Base-by-base conservation (phyloP, 768 basidiomycete genomes). In the Hypholoma fasciculare region DNA sequence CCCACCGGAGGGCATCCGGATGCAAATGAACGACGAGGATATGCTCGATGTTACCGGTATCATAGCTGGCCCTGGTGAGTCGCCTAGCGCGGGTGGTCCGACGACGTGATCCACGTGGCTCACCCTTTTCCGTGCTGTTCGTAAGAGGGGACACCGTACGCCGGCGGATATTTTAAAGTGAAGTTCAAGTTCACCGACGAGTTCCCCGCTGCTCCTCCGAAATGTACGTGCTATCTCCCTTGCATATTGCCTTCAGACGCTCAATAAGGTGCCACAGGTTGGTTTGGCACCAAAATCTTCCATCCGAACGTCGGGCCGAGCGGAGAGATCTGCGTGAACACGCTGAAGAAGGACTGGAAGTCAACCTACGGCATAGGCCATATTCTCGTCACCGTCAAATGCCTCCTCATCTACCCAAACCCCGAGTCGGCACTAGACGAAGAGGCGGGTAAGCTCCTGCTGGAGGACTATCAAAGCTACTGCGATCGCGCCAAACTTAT, bases 301-400 rank as follows among this genome's bases (percentile, higher is more conserved):
- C 96, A 98, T 67, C 96, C 96, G 0, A 98, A 98, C 66, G 94
- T 98, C 40, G 96, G 94, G 0, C 80, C 83, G 36, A 72, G 83
- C 0, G 95, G 95, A 14, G 95, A 97, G 73, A 98, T 98, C 64
- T 98, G 95, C 71, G 95, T 98, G 13, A 96, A 96, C 76, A 98
- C 95, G 7, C 77, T 98, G 23, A 98, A 97, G 82, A 96, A 97
- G 72, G 94, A 96, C 67, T 98, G 96, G 96, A 90, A 94, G 70
- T 82, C 91, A 20, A 83, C 87, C 12, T 96, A 93, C 65, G 96
- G 96, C 49, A 94, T 98, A 30, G 85, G 80, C 13, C 93, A 96
- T 70, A 96, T 96, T 58, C 82, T 96, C 14, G 88, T 94, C 57
- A 96, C 94, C 27, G 88, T 98, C 63, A 96, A 95, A 71, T 97